These are phyloP conservation scores for Lasiosphaeriaceae sp. DNA, from an alignment of 495 filamentous ascomycete species.

Conservation along the genomic window DNA sequence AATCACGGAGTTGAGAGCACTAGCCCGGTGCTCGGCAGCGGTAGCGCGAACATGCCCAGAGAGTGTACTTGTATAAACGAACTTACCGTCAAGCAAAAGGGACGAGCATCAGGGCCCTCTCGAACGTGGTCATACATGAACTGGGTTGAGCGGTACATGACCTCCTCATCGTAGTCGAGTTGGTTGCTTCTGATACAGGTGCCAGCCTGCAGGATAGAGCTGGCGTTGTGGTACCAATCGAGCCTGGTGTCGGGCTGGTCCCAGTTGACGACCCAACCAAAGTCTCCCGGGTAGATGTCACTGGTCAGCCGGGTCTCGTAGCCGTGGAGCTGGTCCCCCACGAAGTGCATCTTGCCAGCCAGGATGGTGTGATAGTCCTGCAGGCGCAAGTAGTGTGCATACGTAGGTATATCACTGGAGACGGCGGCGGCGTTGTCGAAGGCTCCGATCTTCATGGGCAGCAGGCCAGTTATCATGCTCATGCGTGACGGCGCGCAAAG, in stretches of 20 bases:
- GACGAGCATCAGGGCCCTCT: conserved; percentile 59
- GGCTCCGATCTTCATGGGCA: conserved; percentile 80
- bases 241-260: conserved; percentile 76
- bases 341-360: conserved; percentile 94
- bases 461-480: conserved; percentile 82
- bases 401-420: conserved; percentile 72
- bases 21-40: background rate
- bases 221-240: conserved; percentile 92
- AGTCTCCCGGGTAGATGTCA: conserved; percentile 88
- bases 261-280: conserved; percentile 89
- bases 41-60: background rate
- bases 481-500: conserved; percentile 86
- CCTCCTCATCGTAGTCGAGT: conserved; percentile 91
- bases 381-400: conserved; percentile 81
- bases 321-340: conserved; percentile 86
- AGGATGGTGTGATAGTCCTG: conserved; percentile 84
- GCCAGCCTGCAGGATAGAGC: conserved; percentile 81
- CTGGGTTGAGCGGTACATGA: conserved; percentile 78
- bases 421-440: conserved; percentile 83
- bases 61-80: background rate
- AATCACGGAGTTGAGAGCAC: background rate
- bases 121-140: conserved; percentile 82
- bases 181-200: conserved; percentile 82
- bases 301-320: conserved; percentile 85
- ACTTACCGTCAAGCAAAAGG: conserved; percentile 73